phyloP scores from a whole-genome alignment of 1,284 basidiomycete species.

The Ceratobasidium sp. region DNA sequence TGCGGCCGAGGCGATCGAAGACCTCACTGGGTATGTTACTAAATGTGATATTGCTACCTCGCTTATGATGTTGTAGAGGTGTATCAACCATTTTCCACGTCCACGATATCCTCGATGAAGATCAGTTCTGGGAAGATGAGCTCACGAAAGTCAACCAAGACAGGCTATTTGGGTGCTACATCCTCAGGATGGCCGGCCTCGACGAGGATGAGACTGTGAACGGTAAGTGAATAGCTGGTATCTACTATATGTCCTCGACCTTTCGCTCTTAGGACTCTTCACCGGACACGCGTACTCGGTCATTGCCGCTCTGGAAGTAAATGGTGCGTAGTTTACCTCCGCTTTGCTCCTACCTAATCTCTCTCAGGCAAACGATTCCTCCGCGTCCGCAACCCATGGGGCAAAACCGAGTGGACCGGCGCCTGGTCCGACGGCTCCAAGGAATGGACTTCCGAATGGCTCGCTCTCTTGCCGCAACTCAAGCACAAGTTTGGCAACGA shows the following conservation, averaged over 20 bases:
- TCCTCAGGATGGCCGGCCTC: constrained; percentile 25
- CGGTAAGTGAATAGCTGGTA: background rate
- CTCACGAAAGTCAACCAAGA: constrained; percentile 41
- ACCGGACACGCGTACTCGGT: constrained; percentile 59
- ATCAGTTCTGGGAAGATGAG: constrained; percentile 42
- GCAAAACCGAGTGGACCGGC: constrained; percentile 58
- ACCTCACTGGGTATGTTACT: constrained; percentile 41
- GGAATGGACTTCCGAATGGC: constrained; percentile 54
- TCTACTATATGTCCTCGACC: background rate
- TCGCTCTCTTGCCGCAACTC: constrained; percentile 52
- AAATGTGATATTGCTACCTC: background rate
- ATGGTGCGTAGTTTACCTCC: constrained; percentile 48
- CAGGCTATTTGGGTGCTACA: constrained; percentile 42
- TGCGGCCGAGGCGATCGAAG: constrained; percentile 41
- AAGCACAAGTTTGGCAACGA: constrained; percentile 58
- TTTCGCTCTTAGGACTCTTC: constrained; percentile 23
- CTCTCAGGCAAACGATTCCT: constrained; percentile 43
- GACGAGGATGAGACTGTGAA: constrained; percentile 15
- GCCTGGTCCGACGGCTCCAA: constrained; percentile 61
- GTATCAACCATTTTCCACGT: constrained; percentile 39
- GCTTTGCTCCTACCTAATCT: background rate
- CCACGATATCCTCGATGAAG: constrained; percentile 42
- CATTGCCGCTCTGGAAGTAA: constrained; percentile 55
- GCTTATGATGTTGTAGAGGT: constrained; percentile 18
- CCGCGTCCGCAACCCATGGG: constrained; percentile 60